phyloP scores from a whole-genome alignment of 2,329 filamentous ascomycete species.

The Apiospora pterosperma region DNA sequence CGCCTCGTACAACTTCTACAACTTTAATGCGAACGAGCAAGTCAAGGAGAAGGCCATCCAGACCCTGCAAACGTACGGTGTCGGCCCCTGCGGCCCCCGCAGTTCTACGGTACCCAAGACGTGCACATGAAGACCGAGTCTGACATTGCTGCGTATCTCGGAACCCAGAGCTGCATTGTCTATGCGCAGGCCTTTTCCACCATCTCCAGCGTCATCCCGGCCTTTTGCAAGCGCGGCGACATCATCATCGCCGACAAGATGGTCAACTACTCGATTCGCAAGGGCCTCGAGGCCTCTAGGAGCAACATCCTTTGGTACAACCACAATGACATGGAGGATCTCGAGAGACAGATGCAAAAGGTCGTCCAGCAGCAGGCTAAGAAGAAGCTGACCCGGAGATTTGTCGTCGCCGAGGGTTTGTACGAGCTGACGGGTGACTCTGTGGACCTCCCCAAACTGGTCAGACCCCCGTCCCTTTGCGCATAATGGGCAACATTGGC shows the following conservation, averaged over 20 bases:
- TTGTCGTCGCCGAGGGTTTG: constrained; percentile 92
- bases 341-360: constrained; percentile 80
- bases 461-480: constrained; percentile 38
- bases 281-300: constrained; percentile 88
- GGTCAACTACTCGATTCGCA: constrained; percentile 90
- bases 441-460: constrained; percentile 79
- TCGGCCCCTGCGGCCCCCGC: constrained; percentile 95
- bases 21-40: constrained; percentile 87
- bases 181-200: constrained; percentile 97
- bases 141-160: constrained; percentile 87
- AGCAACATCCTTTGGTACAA: constrained; percentile 93
- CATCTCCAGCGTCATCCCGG: constrained; percentile 93
- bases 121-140: constrained; percentile 96
- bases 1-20: constrained; percentile 96
- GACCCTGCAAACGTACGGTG: constrained; percentile 90
- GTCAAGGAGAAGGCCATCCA: constrained; percentile 95
- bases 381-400: constrained; percentile 84
- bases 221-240: constrained; percentile 95
- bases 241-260: constrained; percentile 94
- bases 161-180: constrained; percentile 84
- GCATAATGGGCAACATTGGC: not conserved
- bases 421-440: constrained; percentile 90
- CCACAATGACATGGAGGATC: constrained; percentile 92
- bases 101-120: constrained; percentile 98
- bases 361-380: constrained; percentile 82